Evolutionary conservation across 23 red algal species (phyloP), one percentile per base, ranked within the genome.

Genomic region (Gracilariopsis chorda): DNA sequence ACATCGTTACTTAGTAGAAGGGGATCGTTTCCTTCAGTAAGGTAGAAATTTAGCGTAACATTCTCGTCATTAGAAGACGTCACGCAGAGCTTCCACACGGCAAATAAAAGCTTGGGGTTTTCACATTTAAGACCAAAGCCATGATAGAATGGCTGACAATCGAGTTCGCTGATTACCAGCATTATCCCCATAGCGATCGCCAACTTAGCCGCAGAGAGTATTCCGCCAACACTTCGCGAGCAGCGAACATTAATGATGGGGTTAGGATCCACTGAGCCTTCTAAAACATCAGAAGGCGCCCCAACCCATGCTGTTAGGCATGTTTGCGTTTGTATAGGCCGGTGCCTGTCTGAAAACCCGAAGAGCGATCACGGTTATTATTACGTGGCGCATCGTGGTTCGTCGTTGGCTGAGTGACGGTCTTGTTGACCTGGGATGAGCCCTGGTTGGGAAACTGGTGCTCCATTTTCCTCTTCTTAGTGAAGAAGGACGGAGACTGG

Each of bases 111-210:
- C 19, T 60, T 34, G 1, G 55, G 56, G 20, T 70, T 58, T 14
- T 59, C 46, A 28, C 44, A 85, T 25, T 85, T 85, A 7, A n/a
- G 8, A 24, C 59, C 80, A 60, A 68, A 85, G 11, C 80, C 80
- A 30, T 70, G 80, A 0, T 0, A 51, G 40, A 85, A 85, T 30
- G 59, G 80, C 51, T 85, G 40, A 14, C 40, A 60, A 33, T 85
- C 80, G 21, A 67, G 25, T 10, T 9, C 56, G 27, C 48, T 25
- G 1, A 88, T 7, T 8, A 58, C 10, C 7, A 85, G 68, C 0
- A 8, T 5, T 13, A 88, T 33, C 3, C 65, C 48, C 14, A 74
- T 23, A 13, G 67, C 67, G 0, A 20, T 73, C 29, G 57, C 62
- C 23, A 77, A 24, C 21, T n/a, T 36, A 25, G 5, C 24, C 0